Conservation (phyloP, 352 stramenopile species). For the Plasmopara viticola region DNA sequence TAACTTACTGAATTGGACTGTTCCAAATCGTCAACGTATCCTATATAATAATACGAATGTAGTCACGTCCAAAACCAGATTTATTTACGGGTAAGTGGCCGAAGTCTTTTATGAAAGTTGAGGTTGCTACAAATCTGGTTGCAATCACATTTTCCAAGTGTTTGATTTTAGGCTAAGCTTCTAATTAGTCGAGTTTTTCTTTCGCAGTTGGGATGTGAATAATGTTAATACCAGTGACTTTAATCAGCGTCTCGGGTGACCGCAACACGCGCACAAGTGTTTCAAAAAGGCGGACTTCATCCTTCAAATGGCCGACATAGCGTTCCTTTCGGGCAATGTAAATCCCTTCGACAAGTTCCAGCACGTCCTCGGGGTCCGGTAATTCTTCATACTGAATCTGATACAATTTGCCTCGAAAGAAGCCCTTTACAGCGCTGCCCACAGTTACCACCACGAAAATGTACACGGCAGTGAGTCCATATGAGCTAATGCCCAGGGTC, state of each 20-base stretch:
- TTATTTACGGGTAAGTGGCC: no score
- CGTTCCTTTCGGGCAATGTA: constrained; percentile 80
- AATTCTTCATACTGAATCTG: constrained; percentile 81
- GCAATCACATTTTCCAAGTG: no score
- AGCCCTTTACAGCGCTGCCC: constrained; percentile 73
- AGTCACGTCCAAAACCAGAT: no score
- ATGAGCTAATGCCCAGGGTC: constrained; percentile 74
- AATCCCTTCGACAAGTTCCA: constrained; percentile 84
- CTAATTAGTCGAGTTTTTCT: constrained; percentile 67
- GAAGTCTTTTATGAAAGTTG: no score
- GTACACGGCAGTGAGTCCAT: constrained; percentile 81
- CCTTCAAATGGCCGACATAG: constrained; percentile 83
- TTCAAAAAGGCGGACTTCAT: constrained; percentile 86
- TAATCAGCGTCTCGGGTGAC: constrained; percentile 77
- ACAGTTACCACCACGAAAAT: constrained; percentile 86
- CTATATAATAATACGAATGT: no score
- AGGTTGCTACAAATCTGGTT: no score
- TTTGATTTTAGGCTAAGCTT: no score
- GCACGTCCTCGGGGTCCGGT: constrained; percentile 71
- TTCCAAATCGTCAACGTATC: no score
- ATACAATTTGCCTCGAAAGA: constrained; percentile 75
- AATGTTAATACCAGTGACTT: constrained; percentile 79
- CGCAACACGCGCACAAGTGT: constrained; percentile 78
- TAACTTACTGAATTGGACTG: no score
- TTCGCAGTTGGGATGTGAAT: constrained; percentile 84